Percentiles rank a stretch among this genome's conserved stretches.
These are phyloP conservation scores for Penicillium nucicola DNA, from an alignment of 495 filamentous ascomycete species.

Conservation along the genomic window DNA sequence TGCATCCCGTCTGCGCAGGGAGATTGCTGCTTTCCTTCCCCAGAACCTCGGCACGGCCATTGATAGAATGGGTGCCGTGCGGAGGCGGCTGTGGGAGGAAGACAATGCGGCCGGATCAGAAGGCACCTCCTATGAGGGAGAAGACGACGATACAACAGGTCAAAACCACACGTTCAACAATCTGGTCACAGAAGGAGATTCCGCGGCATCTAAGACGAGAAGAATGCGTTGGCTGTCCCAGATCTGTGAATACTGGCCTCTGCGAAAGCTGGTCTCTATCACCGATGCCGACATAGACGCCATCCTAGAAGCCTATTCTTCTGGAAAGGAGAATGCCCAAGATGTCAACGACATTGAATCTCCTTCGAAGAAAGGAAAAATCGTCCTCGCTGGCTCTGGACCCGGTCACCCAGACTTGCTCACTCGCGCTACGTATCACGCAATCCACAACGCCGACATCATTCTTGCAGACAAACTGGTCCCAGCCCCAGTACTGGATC, in stretches of 20 bases:
- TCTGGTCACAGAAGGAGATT: conserved; percentile 68
- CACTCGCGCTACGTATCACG: conserved; percentile 83
- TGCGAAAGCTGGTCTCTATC: conserved; percentile 74
- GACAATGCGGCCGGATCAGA: conserved; percentile 56
- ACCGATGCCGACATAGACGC: conserved; percentile 73
- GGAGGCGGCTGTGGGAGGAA: conserved; percentile 76
- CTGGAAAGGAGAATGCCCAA: conserved; percentile 21
- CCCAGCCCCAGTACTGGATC: conserved; percentile 76
- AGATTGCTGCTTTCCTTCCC: conserved; percentile 78
- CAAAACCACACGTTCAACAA: conserved; percentile 86
- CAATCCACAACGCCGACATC: conserved; percentile 78
- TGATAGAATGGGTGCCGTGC: conserved; percentile 70
- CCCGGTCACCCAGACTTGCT: conserved; percentile 90
- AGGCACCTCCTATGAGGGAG: conserved; percentile 46
- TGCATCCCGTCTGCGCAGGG: conserved; percentile 82
- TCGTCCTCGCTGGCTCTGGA: conserved; percentile 89
- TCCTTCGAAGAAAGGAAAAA: conserved; percentile 51
- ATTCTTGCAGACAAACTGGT: conserved; percentile 97
- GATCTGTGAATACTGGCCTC: conserved; percentile 98
- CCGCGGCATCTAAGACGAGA: conserved; percentile 70
- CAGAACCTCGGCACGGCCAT: conserved; percentile 80
- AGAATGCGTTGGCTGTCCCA: conserved; percentile 91
- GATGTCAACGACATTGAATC: conserved; percentile 18
- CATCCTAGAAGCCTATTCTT: conserved; percentile 65
- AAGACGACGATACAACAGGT: conserved; percentile 79